Percentiles rank a stretch among this genome's conserved stretches.
These are phyloP conservation scores for Rhodotorula graminis DNA, from an alignment of 768 basidiomycete species.

Conservation along the genomic window DNA sequence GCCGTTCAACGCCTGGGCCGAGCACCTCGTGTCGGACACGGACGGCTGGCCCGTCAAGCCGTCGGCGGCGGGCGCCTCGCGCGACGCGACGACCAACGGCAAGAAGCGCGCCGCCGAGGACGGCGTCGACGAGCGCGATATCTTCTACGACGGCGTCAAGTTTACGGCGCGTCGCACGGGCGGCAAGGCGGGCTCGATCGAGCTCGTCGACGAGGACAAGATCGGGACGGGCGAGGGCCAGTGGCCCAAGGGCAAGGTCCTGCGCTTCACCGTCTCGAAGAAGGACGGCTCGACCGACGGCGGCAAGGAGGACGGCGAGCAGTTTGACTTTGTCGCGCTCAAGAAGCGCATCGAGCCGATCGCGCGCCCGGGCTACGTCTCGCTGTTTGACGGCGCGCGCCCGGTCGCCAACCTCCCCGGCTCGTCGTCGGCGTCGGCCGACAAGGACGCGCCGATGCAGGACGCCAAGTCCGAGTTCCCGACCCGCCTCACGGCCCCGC, in stretches of 20 bases:
- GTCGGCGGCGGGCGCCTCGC: slow-evolving; percentile 52
- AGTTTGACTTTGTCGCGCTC: slow-evolving; percentile 62
- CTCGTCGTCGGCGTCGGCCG: neutral
- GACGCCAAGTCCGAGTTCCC: slow-evolving; percentile 40
- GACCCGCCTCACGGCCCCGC: slow-evolving; percentile 24
- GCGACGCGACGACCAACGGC: slow-evolving; percentile 37
- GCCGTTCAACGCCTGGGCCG: slow-evolving; percentile 40
- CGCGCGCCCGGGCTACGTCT: slow-evolving; percentile 30
- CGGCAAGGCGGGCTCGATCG: slow-evolving; percentile 27
- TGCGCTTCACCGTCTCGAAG: slow-evolving; percentile 53
- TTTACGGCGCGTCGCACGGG: slow-evolving; percentile 26
- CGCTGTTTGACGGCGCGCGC: slow-evolving; percentile 12
- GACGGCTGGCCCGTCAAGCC: slow-evolving; percentile 25
- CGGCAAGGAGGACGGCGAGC: slow-evolving; percentile 47
- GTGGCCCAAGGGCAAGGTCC: slow-evolving; percentile 55
- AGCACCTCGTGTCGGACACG: slow-evolving; percentile 24
- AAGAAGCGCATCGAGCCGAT: slow-evolving; percentile 48
- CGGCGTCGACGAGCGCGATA: slow-evolving; percentile 44
- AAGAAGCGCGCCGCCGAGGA: slow-evolving; percentile 54
- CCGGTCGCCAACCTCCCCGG: slow-evolving; percentile 19
- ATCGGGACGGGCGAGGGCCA: slow-evolving; percentile 46
- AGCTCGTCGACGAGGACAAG: slow-evolving; percentile 34
- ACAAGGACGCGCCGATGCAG: slow-evolving; percentile 3
- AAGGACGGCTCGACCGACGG: slow-evolving; percentile 13
- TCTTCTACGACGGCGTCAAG: slow-evolving; percentile 35